Base-by-base conservation (phyloP, 2,329 filamentous ascomycete genomes). In the Boeremia exigua region DNA sequence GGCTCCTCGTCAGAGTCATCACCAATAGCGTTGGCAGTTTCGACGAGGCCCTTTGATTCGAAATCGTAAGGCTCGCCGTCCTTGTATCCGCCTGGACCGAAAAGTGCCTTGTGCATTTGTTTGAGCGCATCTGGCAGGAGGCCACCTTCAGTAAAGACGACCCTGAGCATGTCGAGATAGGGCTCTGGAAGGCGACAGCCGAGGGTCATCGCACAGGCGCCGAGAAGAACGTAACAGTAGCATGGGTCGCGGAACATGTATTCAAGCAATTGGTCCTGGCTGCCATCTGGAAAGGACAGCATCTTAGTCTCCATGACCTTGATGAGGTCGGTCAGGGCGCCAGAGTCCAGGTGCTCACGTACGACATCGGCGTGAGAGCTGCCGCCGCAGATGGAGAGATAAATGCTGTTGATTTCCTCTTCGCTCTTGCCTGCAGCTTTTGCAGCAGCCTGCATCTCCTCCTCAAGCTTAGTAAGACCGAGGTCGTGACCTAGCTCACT, bases 71-170 rank as follows among this genome's bases (percentile, higher is more conserved):
- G 51, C 1, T 49, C 49, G 11, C 65, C 65, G 37, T 63, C 57
- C 48, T 51, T 44, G 47, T 43, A 66, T 6, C 58, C 46, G 30
- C 54, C 29, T 1, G 63, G 62, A 29, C 63, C 62, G 34, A 62
- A 63, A 15, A 65, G 63, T 2, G 65, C 63, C 27, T 59, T 64
- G 23, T 39, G 37, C 58, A 67, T 65, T 40, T 67, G 60, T n/a
- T 51, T 45, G 11, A 60, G 48, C 1, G 58, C 62, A 9, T 50
- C 59, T 1, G 58, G 56, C 62, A 60, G 58, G 30, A 61, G 37
- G 0, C 58, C 54, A 8, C 59, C 58, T 50, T 65, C 56, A 0
- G 56, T 63, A 29, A 63, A 68, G 42, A 62, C 55, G 19, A 56
- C 57, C 53, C 59, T 62, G 34, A 68, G 56, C 62, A 63, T 59